Evolutionary conservation across 306 rosid genomes (phyloP).

Genomic region (Canavalia ensiformis): DNA sequence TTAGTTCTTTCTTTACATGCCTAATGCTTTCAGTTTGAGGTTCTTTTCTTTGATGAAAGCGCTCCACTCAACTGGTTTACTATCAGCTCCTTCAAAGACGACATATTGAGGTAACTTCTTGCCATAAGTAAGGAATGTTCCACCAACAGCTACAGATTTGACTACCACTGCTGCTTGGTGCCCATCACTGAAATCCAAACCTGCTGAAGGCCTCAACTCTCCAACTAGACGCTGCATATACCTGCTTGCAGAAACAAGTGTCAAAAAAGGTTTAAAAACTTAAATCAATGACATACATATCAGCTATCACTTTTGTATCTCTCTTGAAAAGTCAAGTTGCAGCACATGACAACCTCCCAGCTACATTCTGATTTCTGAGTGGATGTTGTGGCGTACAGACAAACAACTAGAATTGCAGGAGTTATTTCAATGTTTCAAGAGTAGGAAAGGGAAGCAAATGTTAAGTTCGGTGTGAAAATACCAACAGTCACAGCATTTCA

Average conservation of each 20-base stretch:
- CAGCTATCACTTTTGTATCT: no score
- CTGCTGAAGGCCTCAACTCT: conserved; percentile 15
- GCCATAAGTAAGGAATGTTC: conserved; percentile 14
- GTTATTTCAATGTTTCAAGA: not conserved
- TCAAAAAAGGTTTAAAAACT: not conserved
- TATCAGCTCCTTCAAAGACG: not conserved
- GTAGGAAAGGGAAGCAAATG: not conserved
- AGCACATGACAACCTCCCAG: no score
- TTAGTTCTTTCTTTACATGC: not conserved
- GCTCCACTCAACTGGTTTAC: not conserved
- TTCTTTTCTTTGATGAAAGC: conserved; percentile 15
- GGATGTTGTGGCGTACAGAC: not conserved
- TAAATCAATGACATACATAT: not conserved
- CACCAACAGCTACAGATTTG: conserved; percentile 12
- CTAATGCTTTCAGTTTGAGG: not conserved
- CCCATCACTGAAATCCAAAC: conserved; percentile 12
- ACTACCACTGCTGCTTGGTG: conserved; percentile 17
- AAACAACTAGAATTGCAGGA: not conserved
- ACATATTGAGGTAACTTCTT: conserved; percentile 13
- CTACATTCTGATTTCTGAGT: not conserved
- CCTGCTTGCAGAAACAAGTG: not conserved
- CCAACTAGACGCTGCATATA: conserved; percentile 25
- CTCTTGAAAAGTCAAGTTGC: no score
- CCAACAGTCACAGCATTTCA: not conserved
- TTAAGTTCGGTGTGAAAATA: not conserved